Conservation (phyloP, 2,329 filamentous ascomycete species). For the Esteya vermicola region DNA sequence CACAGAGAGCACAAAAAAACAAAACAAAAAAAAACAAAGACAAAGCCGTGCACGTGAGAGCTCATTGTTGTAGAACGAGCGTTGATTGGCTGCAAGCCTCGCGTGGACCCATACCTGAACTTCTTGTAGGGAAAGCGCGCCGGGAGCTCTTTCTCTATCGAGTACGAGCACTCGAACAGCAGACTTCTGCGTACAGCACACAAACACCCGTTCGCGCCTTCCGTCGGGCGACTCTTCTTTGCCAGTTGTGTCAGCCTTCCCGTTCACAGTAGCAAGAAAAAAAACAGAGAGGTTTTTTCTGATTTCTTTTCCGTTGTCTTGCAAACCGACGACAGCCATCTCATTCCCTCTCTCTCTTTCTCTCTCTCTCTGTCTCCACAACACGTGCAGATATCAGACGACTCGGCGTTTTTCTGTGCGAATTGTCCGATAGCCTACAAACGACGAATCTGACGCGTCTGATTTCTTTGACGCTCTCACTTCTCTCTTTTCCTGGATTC, state of each 20-base stretch:
- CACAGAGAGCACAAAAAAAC: neutral
- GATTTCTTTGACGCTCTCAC: no score
- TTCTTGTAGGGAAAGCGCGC: slow-evolving; percentile 8
- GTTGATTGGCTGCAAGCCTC: slow-evolving; percentile 1
- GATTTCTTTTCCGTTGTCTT: neutral
- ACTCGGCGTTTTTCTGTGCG: no score
- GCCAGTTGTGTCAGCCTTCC: neutral
- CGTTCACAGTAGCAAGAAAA: neutral
- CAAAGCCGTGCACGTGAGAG: neutral
- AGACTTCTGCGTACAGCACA: no score
- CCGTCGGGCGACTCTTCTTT: no score
- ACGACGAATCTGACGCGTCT: no score
- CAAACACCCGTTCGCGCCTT: slow-evolving; percentile 1
- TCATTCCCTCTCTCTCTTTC: no score
- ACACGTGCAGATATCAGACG: no score
- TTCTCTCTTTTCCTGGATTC: no score
- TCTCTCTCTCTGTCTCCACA: no score
- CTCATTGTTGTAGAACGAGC: neutral
- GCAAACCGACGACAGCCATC: no score
- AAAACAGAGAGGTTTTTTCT: neutral
- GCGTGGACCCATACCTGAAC: neutral
- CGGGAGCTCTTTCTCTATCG: neutral
- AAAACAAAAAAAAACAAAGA: neutral
- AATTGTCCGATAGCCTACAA: no score
- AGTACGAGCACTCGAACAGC: no score